A percentile compares a stretch with the other conserved stretches of the same genome.
Conservation (phyloP, 176 grass and related monocot genomes). For the Carex myosuroides region DNA sequence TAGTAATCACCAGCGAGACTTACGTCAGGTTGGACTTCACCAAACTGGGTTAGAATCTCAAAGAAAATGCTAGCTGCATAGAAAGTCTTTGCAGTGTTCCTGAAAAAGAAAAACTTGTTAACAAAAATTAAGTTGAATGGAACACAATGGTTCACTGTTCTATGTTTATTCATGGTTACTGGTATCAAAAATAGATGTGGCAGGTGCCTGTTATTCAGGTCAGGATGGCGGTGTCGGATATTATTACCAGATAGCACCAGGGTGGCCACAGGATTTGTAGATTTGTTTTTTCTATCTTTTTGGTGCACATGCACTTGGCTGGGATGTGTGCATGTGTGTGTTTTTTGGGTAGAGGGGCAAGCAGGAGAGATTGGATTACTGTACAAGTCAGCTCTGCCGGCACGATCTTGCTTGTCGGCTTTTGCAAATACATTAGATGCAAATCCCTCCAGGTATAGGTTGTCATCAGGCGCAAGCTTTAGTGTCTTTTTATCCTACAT, state of each 20-base stretch:
- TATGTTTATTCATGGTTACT: background rate
- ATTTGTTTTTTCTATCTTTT: background rate
- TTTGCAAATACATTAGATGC: constrained; percentile 91
- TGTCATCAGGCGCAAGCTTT: constrained; percentile 61
- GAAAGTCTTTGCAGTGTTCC: constrained; percentile 97
- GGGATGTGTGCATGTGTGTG: constrained; percentile 1
- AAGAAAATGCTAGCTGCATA: constrained; percentile 97
- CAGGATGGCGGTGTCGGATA: background rate
- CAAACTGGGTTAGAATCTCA: constrained; percentile 91
- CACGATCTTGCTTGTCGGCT: constrained; percentile 97
- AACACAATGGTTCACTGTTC: background rate
- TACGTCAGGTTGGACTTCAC: constrained; percentile 83
- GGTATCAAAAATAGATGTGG: background rate
- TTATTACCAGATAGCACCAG: background rate
- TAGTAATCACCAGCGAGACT: constrained; percentile 15
- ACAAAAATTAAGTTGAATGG: background rate
- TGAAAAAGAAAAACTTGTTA: constrained; percentile 27
- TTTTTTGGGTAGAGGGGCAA: background rate
- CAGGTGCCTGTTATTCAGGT: background rate
- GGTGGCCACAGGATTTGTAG: background rate
- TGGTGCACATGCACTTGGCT: background rate
- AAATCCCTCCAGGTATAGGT: constrained; percentile 92
- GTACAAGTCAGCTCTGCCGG: constrained; percentile 92
- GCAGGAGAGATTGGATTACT: background rate
- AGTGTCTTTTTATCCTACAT: constrained; percentile 80